Evolutionary conservation across 2,329 filamentous ascomycete genomes (phyloP).

Genomic region (Sporothrix humicola): DNA sequence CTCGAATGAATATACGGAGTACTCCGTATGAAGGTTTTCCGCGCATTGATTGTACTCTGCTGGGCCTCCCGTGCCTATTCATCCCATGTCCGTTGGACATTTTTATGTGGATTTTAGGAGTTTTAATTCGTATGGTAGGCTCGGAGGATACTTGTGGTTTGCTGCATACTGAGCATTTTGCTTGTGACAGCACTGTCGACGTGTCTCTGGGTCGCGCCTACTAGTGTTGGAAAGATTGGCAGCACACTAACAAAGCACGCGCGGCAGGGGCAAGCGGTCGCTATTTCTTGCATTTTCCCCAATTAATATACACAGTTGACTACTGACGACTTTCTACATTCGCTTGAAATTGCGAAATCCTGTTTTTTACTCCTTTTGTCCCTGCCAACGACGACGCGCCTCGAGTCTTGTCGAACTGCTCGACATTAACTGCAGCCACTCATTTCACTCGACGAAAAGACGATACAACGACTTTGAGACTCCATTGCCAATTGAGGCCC

Average conservation of each 20-base stretch:
- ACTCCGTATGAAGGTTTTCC: too few relatives aligned
- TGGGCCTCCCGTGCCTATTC: too few relatives aligned
- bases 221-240: background rate
- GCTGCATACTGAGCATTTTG: background rate
- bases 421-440: background rate
- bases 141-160: background rate
- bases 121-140: background rate
- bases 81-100: too few relatives aligned
- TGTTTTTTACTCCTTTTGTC: constrained; percentile 11
- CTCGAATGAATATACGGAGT: too few relatives aligned
- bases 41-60: too few relatives aligned
- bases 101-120: too few relatives aligned
- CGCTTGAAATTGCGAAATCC: constrained; percentile 19
- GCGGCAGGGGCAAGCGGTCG: constrained; percentile 14
- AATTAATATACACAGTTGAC: background rate
- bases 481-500: constrained; percentile 24
- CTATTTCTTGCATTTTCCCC: constrained; percentile 14
- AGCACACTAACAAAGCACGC: constrained; percentile 16
- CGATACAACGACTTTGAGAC: background rate
- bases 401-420: constrained; percentile 23
- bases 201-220: constrained; percentile 6
- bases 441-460: background rate
- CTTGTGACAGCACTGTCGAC: constrained; percentile 21
- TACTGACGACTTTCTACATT: background rate
- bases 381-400: constrained; percentile 8